Percentiles rank a stretch among this genome's conserved stretches.
These are phyloP conservation scores for Suaeda aralocaspica DNA, from an alignment of 148 eudicot genomes.

Conservation along the genomic window DNA sequence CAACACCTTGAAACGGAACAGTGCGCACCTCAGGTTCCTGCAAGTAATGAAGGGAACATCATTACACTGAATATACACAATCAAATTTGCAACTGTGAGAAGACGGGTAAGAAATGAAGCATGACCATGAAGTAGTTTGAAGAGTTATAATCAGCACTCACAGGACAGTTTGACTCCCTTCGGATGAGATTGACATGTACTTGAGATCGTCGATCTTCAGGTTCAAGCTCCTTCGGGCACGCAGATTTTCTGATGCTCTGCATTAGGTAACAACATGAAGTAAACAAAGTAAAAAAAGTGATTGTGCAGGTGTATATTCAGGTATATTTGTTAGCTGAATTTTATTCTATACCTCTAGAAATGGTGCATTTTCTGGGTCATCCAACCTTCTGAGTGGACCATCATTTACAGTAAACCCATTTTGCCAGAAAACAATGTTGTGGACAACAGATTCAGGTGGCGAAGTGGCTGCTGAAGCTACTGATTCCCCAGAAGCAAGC, in stretches of 20 bases:
- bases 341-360: conserved; percentile 58
- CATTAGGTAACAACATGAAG: conserved; percentile 7
- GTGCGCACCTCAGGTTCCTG: conserved; percentile 53
- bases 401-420: conserved; percentile 82
- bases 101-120: neutral
- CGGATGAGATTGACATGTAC: conserved; percentile 58
- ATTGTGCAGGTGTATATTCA: neutral
- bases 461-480: conserved; percentile 56
- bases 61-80: no score
- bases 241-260: conserved; percentile 59
- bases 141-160: conserved; percentile 26
- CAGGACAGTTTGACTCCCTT: conserved; percentile 50
- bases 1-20: conserved; percentile 52
- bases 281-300: neutral
- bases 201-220: conserved; percentile 45
- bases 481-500: conserved; percentile 59
- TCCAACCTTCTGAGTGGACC: conserved; percentile 87
- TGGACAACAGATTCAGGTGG: conserved; percentile 69
- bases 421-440: conserved; percentile 85
- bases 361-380: conserved; percentile 81
- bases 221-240: conserved; percentile 66
- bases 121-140: neutral
- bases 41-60: conserved; percentile 1
- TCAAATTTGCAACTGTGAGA: no score
- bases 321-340: neutral